phyloP scores from a whole-genome alignment of 2,329 filamentous ascomycete species.

The Bipolaris zeicola region DNA sequence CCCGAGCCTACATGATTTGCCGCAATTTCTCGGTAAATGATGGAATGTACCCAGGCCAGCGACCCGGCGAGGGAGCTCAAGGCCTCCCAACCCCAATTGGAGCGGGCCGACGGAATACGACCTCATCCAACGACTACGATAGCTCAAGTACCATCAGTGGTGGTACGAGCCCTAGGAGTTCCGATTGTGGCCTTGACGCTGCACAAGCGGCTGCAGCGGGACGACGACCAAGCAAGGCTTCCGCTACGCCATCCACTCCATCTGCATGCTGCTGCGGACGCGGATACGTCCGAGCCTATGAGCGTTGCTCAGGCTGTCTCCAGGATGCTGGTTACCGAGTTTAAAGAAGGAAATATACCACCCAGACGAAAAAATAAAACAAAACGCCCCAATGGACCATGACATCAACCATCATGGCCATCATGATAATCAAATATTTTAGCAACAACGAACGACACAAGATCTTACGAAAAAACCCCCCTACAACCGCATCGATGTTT shows the following conservation, averaged over 20 bases:
- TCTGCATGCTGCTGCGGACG: constrained; percentile 46
- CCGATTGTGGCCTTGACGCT: constrained; percentile 52
- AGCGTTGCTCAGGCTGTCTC: constrained; percentile 52
- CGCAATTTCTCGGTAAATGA: constrained; percentile 97
- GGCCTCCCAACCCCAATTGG: constrained; percentile 69
- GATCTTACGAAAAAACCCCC: constrained; percentile 1
- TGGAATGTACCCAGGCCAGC: constrained; percentile 73
- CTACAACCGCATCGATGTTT: constrained; percentile 1
- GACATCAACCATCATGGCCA: not conserved
- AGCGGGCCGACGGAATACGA: constrained; percentile 59
- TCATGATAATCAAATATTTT: constrained; percentile 2
- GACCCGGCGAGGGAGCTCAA: constrained; percentile 63
- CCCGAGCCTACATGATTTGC: constrained; percentile 96
- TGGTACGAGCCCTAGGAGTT: constrained; percentile 60
- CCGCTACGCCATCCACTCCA: constrained; percentile 31
- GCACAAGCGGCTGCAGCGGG: constrained; percentile 22
- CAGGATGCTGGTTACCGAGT: constrained; percentile 49
- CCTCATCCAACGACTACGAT: constrained; percentile 56
- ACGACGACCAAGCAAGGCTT: constrained; percentile 45
- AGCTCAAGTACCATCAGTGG: constrained; percentile 59
- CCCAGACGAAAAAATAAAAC: not conserved
- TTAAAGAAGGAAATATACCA: constrained; percentile 4
- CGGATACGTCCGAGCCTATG: constrained; percentile 49
- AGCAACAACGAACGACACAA: constrained; percentile 21
- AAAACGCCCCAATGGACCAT: not conserved